Percentiles rank a stretch among this genome's conserved stretches.
phyloP scores from a whole-genome alignment of 139 green algal species.

The Chlorella sp. region DNA sequence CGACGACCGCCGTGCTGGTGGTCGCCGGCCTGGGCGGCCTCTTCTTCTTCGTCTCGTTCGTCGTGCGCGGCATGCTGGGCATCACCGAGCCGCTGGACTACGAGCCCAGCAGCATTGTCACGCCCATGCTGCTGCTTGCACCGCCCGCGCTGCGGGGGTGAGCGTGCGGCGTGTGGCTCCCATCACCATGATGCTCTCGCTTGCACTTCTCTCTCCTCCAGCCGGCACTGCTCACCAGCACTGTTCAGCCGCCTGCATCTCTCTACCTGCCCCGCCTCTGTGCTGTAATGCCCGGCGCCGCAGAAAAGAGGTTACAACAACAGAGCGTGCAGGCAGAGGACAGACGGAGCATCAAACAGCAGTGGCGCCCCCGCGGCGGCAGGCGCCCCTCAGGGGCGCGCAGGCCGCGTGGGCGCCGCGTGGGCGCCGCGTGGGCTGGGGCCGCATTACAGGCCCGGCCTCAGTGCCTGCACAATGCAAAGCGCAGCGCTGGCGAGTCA shows the following conservation, averaged over 20 bases:
- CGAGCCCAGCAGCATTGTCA: conserved; percentile 42
- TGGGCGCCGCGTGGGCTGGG: too few relatives aligned
- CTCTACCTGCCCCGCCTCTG: neutral
- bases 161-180: neutral
- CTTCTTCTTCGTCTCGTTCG: conserved; percentile 56
- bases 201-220: neutral
- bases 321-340: too few relatives aligned
- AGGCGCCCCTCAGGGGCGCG: too few relatives aligned
- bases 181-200: neutral
- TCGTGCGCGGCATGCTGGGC: conserved; percentile 66
- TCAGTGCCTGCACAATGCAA: neutral
- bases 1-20: conserved; percentile 59
- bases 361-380: too few relatives aligned
- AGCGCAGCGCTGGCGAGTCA: too few relatives aligned
- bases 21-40: conserved; percentile 48
- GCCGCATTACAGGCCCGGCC: neutral
- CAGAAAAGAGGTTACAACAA: neutral
- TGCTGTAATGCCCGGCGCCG: neutral
- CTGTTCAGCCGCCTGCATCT: neutral
- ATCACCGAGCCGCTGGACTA: conserved; percentile 57
- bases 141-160: neutral
- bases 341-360: too few relatives aligned
- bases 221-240: too few relatives aligned
- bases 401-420: too few relatives aligned
- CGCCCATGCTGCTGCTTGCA: neutral